phyloP scores from a whole-genome alignment of 1,139 yeast species.

The Yamadazyma friedrichii region DNA sequence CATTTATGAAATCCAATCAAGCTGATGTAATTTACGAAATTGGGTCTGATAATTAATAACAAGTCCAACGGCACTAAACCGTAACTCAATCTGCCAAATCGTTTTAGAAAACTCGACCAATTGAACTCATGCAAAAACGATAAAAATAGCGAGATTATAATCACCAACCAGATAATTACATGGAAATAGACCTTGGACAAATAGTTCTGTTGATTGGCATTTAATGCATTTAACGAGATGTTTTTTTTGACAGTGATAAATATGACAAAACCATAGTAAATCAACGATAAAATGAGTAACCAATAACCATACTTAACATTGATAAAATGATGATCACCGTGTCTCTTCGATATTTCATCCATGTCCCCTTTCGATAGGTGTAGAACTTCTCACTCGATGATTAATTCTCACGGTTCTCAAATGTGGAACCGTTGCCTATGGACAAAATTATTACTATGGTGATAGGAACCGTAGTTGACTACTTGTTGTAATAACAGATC shows the following conservation, averaged over 20 bases:
- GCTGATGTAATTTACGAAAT: slow-evolving; percentile 47
- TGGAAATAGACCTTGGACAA: slow-evolving; percentile 5
- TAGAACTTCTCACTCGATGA: no score
- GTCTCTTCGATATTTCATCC: slow-evolving; percentile 15
- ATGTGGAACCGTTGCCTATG: no score
- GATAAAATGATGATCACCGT: slow-evolving; percentile 31
- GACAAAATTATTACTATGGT: no score
- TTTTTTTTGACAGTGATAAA: neutral
- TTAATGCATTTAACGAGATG: slow-evolving; percentile 1
- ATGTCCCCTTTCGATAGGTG: no score
- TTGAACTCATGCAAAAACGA: slow-evolving; percentile 4
- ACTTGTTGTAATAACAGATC: no score
- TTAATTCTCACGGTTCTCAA: no score
- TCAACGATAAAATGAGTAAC: slow-evolving; percentile 32
- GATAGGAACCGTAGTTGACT: no score
- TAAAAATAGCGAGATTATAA: slow-evolving; percentile 2
- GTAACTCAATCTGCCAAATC: slow-evolving; percentile 62
- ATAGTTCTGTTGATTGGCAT: neutral
- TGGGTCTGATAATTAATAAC: slow-evolving; percentile 60
- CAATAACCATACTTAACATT: slow-evolving; percentile 52
- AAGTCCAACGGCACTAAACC: slow-evolving; percentile 65
- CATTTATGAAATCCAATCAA: slow-evolving; percentile 71
- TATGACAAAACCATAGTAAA: slow-evolving; percentile 21
- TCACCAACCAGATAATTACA: slow-evolving; percentile 30
- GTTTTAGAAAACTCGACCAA: slow-evolving; percentile 21